Percentiles rank a stretch among this genome's conserved stretches.
phyloP scores from a whole-genome alignment of 208 protist genomes.

The Trichomonas vaginalis region DNA sequence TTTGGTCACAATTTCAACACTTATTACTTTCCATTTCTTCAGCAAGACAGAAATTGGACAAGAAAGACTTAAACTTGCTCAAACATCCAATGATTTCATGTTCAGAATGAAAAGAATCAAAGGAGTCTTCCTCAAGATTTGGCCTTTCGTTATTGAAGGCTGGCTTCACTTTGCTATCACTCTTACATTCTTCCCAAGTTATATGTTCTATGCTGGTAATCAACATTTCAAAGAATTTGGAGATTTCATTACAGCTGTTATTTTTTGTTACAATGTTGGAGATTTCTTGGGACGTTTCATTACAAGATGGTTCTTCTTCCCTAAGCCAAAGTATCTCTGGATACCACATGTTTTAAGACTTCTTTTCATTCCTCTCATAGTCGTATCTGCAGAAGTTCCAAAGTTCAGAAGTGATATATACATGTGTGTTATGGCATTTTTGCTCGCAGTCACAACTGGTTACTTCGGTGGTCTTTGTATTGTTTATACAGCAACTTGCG shows the following conservation, averaged over 20 bases:
- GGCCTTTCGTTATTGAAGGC: background rate
- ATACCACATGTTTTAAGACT: background rate
- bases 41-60: background rate
- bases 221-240: background rate
- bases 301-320: background rate
- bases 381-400: background rate
- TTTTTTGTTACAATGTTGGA: background rate
- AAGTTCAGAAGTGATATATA: background rate
- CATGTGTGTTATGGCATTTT: background rate
- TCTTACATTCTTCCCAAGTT: background rate
- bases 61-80: background rate
- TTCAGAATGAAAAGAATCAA: background rate
- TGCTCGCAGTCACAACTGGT: background rate
- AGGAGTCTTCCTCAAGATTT: background rate
- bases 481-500: background rate
- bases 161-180: background rate
- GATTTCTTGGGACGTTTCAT: background rate
- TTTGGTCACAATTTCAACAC: background rate
- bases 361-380: background rate
- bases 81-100: background rate
- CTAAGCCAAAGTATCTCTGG: background rate
- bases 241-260: background rate
- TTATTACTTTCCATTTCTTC: background rate
- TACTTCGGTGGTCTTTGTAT: background rate
- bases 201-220: background rate